Base-by-base conservation (phyloP, 805 yeast genomes). In the Metschnikowia santaceciliae region DNA sequence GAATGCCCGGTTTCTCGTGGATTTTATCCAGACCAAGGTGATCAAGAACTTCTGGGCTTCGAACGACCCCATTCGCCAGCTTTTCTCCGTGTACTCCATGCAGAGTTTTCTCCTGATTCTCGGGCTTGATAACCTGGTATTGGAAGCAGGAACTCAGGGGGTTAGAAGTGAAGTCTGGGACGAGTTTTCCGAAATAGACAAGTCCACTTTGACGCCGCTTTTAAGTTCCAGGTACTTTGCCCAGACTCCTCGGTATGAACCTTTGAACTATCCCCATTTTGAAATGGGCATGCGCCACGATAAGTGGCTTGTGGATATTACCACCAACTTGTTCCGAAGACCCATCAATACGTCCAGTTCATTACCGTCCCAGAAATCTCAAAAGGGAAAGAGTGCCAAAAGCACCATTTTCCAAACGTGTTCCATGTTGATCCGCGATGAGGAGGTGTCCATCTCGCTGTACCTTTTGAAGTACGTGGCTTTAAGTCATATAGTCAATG, bases 1-100 rank as follows among this genome's bases (percentile, higher is more conserved):
- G 58, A 79, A 80, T n/a, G 71, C 80, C 2, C 75, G 72, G 11
- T 89, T 92, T 60, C 73, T 90, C 32, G 71, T 80, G 3, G 75
- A 77, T 58, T 81, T 91, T 45, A 71, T 91, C 33, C 84, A 88
- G 53, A 77, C 79, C 49, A 75, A 81, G 52, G 74, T 94, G n/a
- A 86, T 91, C 7, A 90, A 88, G 33, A 82, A 90, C 1, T 91
- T 90, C 66, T 85, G 95, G 82, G 90, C 96, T 0, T 86, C 97
- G 1, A 87, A 86, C 33, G 90, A 90, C 61, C 96, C 98, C 0
- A 79, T 81, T 20, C 81, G 82, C 45, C 99, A 94, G 65, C 75
- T 88, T 51, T 88, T 86, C 61, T 76, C 90, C 34, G 96, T 97
- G 0, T 86, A 81, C 65, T 86, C 92, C 0, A 88, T 94, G 80